Conservation (phyloP, 139 green algal species). For the Choricystis sp. region DNA sequence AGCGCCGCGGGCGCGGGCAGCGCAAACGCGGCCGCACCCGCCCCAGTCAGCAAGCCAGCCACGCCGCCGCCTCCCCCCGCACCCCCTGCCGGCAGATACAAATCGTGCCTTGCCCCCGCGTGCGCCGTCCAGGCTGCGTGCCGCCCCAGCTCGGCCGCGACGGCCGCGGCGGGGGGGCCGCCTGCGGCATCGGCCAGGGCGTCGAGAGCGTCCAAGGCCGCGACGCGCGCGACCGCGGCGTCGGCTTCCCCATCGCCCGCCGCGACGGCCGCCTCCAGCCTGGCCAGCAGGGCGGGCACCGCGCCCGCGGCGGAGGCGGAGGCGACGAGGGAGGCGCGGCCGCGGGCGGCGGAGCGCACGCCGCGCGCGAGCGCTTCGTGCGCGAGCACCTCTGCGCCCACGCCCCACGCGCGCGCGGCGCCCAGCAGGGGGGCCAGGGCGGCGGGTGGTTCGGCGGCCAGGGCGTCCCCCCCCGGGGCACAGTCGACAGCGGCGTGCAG, state of each 20-base stretch:
- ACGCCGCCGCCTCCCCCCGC: constrained; percentile 28
- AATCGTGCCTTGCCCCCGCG: constrained; percentile 54
- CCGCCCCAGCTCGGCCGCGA: background rate
- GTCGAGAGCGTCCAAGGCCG: background rate
- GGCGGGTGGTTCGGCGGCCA: constrained; percentile 26
- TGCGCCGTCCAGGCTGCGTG: constrained; percentile 58
- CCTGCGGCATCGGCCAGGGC: background rate
- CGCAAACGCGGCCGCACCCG: constrained; percentile 33
- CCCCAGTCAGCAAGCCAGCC: constrained; percentile 46
- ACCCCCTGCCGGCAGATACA: constrained; percentile 61
- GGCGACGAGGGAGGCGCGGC: constrained; percentile 40
- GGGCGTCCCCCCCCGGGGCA: constrained; percentile 28
- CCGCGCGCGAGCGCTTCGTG: constrained; percentile 57
- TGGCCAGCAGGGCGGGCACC: constrained; percentile 31
- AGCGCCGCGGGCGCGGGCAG: constrained; percentile 35
- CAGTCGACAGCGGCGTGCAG: constrained; percentile 35
- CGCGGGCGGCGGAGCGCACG: constrained; percentile 31
- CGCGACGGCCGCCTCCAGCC: constrained; percentile 12
- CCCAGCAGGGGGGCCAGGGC: constrained; percentile 26
- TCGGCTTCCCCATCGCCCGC: constrained; percentile 30
- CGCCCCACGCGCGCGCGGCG: constrained; percentile 13
- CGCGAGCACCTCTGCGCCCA: constrained; percentile 28
- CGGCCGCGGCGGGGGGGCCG: background rate
- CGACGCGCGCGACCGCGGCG: background rate
- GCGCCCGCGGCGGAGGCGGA: constrained; percentile 30